Conservation (phyloP, 345 rosid genomes). For the Cardamine occulta region DNA sequence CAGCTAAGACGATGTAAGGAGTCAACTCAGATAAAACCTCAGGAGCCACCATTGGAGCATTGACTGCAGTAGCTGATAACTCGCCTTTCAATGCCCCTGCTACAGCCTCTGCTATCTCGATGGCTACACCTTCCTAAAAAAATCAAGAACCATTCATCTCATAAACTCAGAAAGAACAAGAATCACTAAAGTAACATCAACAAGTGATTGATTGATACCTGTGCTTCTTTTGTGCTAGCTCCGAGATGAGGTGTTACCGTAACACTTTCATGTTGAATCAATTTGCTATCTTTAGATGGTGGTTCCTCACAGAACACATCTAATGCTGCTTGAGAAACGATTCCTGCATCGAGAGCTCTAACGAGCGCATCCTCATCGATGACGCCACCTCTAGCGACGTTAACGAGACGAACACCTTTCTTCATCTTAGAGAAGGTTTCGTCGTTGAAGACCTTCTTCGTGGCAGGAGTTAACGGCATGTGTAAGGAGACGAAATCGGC, state of each 20-base stretch:
- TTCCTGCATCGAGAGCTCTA: constrained; percentile 68
- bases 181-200: background rate
- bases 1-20: constrained; percentile 70
- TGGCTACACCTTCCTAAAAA: constrained; percentile 80
- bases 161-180: background rate
- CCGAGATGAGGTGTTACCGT: constrained; percentile 91
- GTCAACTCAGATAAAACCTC: constrained; percentile 67
- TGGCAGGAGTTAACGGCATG: constrained; percentile 75
- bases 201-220: constrained; percentile 42
- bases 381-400: constrained; percentile 92
- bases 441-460: constrained; percentile 68
- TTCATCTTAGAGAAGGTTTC: constrained; percentile 68
- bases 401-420: constrained; percentile 77
- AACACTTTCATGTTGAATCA: constrained; percentile 73
- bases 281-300: constrained; percentile 59
- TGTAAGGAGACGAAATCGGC: constrained; percentile 84
- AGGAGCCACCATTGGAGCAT: constrained; percentile 82
- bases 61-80: constrained; percentile 80
- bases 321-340: constrained; percentile 87
- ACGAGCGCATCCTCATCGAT: constrained; percentile 83
- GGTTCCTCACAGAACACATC: constrained; percentile 84
- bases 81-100: constrained; percentile 80
- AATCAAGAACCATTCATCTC: constrained; percentile 3
- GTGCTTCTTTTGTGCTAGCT: constrained; percentile 94
- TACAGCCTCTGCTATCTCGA: constrained; percentile 90